A percentile compares a stretch with the other conserved stretches of the same genome.
phyloP scores from a whole-genome alignment of 306 rosid species.

The Acacia confusa region DNA sequence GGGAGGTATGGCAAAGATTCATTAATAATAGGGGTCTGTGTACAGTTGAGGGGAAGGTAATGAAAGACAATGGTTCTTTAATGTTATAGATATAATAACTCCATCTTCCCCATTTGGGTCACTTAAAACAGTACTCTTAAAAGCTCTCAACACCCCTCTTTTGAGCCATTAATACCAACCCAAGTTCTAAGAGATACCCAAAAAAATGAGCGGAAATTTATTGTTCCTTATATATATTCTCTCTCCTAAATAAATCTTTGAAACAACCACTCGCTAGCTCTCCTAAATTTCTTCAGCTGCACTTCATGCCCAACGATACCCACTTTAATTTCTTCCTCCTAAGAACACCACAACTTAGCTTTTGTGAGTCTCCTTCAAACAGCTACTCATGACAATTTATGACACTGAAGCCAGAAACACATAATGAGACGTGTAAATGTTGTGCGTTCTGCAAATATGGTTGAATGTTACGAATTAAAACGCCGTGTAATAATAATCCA shows the following conservation, averaged over 20 bases:
- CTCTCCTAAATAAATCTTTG: conserved; percentile 38
- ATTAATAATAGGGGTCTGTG: conserved; percentile 55
- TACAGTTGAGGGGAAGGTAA: conserved; percentile 62
- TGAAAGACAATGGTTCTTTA: conserved; percentile 52
- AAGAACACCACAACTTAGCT: conserved; percentile 17
- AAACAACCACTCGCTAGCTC: conserved; percentile 34
- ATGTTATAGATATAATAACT: conserved; percentile 57
- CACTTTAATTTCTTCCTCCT: not conserved
- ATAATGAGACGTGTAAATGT: not conserved
- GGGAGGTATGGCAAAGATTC: conserved; percentile 42
- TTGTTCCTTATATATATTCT: conserved; percentile 13
- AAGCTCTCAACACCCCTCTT: conserved; percentile 84
- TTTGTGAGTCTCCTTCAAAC: conserved; percentile 21
- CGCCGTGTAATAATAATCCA: not conserved
- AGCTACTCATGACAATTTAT: not conserved
- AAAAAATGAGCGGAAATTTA: conserved; percentile 35
- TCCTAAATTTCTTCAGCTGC: conserved; percentile 31
- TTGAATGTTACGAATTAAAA: conserved; percentile 11
- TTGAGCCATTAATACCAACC: conserved; percentile 56
- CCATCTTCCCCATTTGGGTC: conserved; percentile 67
- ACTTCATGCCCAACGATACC: conserved; percentile 20
- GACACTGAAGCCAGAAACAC: not conserved
- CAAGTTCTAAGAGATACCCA: conserved; percentile 42
- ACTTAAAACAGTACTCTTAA: conserved; percentile 50
- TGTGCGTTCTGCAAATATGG: not conserved